Evolutionary conservation across 2,329 filamentous ascomycete genomes (phyloP).

Genomic region (Cryphonectria radicalis): DNA sequence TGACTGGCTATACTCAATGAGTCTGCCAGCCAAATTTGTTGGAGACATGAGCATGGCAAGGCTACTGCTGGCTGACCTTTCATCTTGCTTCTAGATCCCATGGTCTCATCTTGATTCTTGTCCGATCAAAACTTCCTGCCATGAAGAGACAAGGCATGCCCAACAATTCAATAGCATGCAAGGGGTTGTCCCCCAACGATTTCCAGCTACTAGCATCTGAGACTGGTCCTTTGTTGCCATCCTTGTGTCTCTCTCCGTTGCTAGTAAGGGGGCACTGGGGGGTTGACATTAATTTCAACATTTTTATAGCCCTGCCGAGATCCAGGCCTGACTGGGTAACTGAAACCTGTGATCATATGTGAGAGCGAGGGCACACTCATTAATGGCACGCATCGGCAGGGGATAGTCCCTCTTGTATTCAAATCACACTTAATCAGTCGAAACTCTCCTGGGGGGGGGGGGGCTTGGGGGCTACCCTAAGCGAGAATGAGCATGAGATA

Average conservation of each 20-base stretch:
- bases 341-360: slow-evolving; percentile 43
- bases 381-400: slow-evolving; percentile 45
- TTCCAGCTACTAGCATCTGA: slow-evolving; percentile 57
- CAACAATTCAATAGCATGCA: slow-evolving; percentile 41
- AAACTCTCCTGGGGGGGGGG: slow-evolving; percentile 39
- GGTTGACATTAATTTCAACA: slow-evolving; percentile 58
- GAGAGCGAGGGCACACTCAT: slow-evolving; percentile 60
- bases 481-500: slow-evolving; percentile 38
- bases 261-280: too few relatives aligned
- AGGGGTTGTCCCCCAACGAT: slow-evolving; percentile 42
- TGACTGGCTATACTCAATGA: slow-evolving; percentile 43
- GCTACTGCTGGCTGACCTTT: slow-evolving; percentile 36
- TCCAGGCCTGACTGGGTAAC: slow-evolving; percentile 53
- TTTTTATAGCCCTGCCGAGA: slow-evolving; percentile 56
- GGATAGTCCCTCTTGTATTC: not conserved
- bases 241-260: slow-evolving; percentile 57
- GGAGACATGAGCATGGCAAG: slow-evolving; percentile 50
- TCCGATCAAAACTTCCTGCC: slow-evolving; percentile 56
- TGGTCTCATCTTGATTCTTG: slow-evolving; percentile 58
- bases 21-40: slow-evolving; percentile 37
- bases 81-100: slow-evolving; percentile 42
- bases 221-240: slow-evolving; percentile 59
- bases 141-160: slow-evolving; percentile 50
- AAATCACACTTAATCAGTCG: too few relatives aligned
- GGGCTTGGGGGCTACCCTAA: slow-evolving; percentile 51